Percentiles rank a stretch among this genome's conserved stretches.
Evolutionary conservation across 2,329 filamentous ascomycete species (phyloP).

Genomic region (Monosporascus sp.): DNA sequence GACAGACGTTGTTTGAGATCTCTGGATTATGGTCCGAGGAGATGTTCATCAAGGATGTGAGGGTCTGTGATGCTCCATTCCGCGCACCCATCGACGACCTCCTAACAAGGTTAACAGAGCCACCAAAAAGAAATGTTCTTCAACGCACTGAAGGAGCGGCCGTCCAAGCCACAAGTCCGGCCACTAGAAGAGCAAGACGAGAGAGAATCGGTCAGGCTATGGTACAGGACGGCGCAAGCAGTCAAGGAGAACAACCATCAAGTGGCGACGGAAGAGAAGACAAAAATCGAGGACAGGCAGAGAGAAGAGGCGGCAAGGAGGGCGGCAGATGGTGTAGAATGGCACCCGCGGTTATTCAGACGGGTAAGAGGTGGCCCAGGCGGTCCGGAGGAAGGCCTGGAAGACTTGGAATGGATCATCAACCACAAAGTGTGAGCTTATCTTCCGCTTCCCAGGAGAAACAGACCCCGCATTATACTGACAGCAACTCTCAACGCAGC

Average conservation of each 20-base stretch:
- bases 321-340: constrained; percentile 73
- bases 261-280: constrained; percentile 88
- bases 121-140: constrained; percentile 88
- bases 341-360: constrained; percentile 84
- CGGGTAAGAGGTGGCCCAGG: constrained; percentile 65
- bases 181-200: constrained; percentile 83
- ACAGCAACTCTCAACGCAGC: constrained; percentile 13
- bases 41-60: constrained; percentile 84
- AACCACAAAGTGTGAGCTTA: constrained; percentile 69
- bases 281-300: constrained; percentile 90
- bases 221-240: constrained; percentile 75
- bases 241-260: constrained; percentile 83
- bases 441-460: too few species aligned
- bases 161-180: constrained; percentile 66
- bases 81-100: background rate
- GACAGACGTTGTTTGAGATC: constrained; percentile 83
- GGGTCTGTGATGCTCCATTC: constrained; percentile 45
- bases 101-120: constrained; percentile 50
- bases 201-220: constrained; percentile 83
- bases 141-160: constrained; percentile 73
- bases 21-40: constrained; percentile 91
- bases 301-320: constrained; percentile 80
- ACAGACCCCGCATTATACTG: too few species aligned
- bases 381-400: constrained; percentile 72
- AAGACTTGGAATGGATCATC: constrained; percentile 93